These are phyloP conservation scores for Mycena polygramma DNA, from an alignment of 768 basidiomycete genomes.

Conservation along the genomic window DNA sequence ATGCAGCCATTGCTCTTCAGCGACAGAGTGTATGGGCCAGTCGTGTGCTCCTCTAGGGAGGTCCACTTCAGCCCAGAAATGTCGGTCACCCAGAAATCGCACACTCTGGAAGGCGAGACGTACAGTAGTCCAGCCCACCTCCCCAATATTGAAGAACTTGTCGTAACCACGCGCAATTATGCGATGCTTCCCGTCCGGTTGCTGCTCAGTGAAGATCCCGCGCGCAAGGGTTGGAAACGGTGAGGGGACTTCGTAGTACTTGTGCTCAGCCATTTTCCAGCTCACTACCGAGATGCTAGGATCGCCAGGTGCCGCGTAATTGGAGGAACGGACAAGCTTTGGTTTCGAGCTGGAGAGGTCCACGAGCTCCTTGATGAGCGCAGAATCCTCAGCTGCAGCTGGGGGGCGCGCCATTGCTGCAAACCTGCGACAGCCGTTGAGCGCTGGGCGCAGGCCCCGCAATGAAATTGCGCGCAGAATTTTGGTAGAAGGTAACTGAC, in stretches of 20 bases:
- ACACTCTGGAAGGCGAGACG: slow-evolving; percentile 44
- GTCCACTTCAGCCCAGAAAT: slow-evolving; percentile 64
- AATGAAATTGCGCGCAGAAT: slow-evolving; percentile 16
- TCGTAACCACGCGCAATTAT: slow-evolving; percentile 95
- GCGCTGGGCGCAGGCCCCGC: slow-evolving; percentile 29
- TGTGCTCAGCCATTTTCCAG: slow-evolving; percentile 99
- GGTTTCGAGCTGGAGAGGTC: slow-evolving; percentile 64
- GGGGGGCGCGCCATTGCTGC: slow-evolving; percentile 2
- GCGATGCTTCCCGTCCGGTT: slow-evolving; percentile 55
- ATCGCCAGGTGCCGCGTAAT: slow-evolving; percentile 70
- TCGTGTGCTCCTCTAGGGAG: slow-evolving; percentile 75
- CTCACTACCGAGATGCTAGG: slow-evolving; percentile 71
- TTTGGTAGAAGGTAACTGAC: slow-evolving; percentile 2
- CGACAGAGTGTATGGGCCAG: slow-evolving; percentile 87
- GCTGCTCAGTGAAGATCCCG: slow-evolving; percentile 83
- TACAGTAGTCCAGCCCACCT: slow-evolving; percentile 95
- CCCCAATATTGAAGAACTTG: slow-evolving; percentile 98
- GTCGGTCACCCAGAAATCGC: slow-evolving; percentile 15
- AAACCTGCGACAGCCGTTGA: neutral
- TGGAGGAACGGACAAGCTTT: slow-evolving; percentile 73
- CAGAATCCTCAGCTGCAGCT: slow-evolving; percentile 57
- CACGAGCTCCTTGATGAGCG: slow-evolving; percentile 69
- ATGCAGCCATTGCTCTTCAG: slow-evolving; percentile 98
- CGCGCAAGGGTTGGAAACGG: slow-evolving; percentile 95
- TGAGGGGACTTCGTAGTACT: slow-evolving; percentile 89